Conservation (phyloP, 805 yeast genomes). For the Metschnikowia shivogae region DNA sequence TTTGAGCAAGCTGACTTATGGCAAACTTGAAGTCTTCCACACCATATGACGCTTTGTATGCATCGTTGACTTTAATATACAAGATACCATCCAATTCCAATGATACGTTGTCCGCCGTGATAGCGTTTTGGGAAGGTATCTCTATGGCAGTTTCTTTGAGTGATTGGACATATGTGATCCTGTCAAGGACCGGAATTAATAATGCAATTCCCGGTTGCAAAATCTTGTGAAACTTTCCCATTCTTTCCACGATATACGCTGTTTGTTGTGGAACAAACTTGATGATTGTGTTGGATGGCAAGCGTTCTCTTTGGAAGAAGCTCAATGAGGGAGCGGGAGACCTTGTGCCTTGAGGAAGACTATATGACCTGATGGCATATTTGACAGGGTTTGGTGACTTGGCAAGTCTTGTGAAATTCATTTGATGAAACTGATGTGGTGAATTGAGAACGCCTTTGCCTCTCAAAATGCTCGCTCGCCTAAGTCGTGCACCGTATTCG, state of each 20-base stretch:
- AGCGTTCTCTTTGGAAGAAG: conserved; percentile 56
- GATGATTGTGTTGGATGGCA: conserved; percentile 72
- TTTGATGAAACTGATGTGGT: not conserved
- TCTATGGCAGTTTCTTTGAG: conserved; percentile 82
- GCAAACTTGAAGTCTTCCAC: conserved; percentile 88
- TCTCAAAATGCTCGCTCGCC: conserved; percentile 3
- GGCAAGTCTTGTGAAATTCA: conserved; percentile 5
- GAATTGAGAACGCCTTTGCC: not conserved
- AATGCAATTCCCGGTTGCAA: conserved; percentile 76
- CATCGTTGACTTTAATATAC: conserved; percentile 72
- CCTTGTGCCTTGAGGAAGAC: conserved; percentile 6
- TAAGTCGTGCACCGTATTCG: conserved; percentile 1
- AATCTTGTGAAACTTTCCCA: conserved; percentile 72
- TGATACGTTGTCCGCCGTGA: conserved; percentile 81
- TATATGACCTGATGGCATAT: conserved; percentile 7
- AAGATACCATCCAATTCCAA: conserved; percentile 82
- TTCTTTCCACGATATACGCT: conserved; percentile 87
- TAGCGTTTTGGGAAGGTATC: conserved; percentile 79
- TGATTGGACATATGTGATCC: conserved; percentile 76
- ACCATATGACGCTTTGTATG: conserved; percentile 82
- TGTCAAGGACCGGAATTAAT: conserved; percentile 67
- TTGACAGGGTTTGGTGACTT: not conserved
- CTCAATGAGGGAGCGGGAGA: conserved; percentile 29
- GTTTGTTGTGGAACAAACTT: conserved; percentile 87
- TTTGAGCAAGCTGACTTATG: conserved; percentile 79